Base-by-base conservation (phyloP, 2,329 filamentous ascomycete genomes). In the Aspergillus tanneri region DNA sequence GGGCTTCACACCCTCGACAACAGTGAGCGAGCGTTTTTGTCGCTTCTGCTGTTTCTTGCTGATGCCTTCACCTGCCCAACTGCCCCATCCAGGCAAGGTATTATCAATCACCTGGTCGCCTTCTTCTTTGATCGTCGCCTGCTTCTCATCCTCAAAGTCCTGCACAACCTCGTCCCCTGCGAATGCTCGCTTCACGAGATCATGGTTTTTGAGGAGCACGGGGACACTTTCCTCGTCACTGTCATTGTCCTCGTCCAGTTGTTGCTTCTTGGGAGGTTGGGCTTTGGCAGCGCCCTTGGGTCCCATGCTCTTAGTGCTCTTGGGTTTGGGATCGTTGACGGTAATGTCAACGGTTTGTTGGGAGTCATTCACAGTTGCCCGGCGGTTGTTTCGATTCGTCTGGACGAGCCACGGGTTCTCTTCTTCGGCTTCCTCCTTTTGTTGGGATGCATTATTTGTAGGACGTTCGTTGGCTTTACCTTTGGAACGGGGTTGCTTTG, bases 11-110 rank as follows among this genome's bases (percentile, higher is more conserved):
- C 90, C 91, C 52, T 88, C 81, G 11, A 72, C 61, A 10, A 62
- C 73, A 11, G 66, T 73, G 37, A 75, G 46, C 47, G 78, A 66
- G 21, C 70, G 46, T 86, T 84, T 58, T 79, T 74, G 72, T 41
- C 62, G 63, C 63, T 83, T 83, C 69, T 82, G 78, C 56, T 87
- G 81, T 52, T 81, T 82, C 58, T 83, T 85, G 68, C 83, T 86
- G 54, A 96, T 77, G 14, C 91, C 92, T 12, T 87, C 84, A 53
- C 93, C 93, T 4, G 87, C 81, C 93, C 93, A 96, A 62, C 79
- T 85, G 56, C 93, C 93, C 93, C 93, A 99, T 37, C 93, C 93
- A 0, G 90, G 90, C 5, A 99, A 78, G n/a, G 88, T 87, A 56
- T 86, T 87, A 66, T 92, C 90, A 23, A 90, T 73, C 47, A 89